Base-by-base conservation (phyloP, 768 basidiomycete species). In the Cantharellus anzutake region DNA sequence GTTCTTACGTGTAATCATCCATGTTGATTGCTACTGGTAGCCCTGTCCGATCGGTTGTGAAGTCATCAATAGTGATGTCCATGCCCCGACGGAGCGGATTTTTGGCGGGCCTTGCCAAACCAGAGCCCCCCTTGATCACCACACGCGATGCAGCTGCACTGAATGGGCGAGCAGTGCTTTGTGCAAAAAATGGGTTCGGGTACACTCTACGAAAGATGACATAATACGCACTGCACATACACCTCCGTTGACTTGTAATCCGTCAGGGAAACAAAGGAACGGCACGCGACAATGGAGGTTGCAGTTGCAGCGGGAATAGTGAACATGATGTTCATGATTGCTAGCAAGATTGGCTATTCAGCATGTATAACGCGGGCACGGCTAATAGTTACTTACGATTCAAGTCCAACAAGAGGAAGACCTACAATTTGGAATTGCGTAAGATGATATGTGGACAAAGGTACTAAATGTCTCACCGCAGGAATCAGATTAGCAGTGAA, bases 401-500 rank as follows among this genome's bases (percentile, higher is more conserved):
- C 58, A 83, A 71, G 68, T 84, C 74, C 14, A 84, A 69, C 48
- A 84, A 59, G 5, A 60, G 16, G 60, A 60, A 60, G 34, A 60
- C 35, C 20, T 29, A 29, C 20, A 29, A 29, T 29, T 29, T 29
- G 20, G 1, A 29, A 29, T 29, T 29, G 20, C 20, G 5, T 34
- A 61, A 40, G 57, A 39, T 41, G 14, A 14, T 14, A 20, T 14
- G 14, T 20, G 44, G 44, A 50, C 14, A 50, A 14, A 14, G 20
- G 68, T 80, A 83, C 82, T 69, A 83, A 82, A 59, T 74, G 73
- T 29, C 20, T 29, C 20, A 29, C 20, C 3, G 76, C 77, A 7
- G 78, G 82, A 44, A 83, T 66, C 63, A 82, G 64, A 69, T 85
- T 85, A 40, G 5, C 7, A 66, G 83, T 65, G 71, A 85, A 85